Evolutionary conservation across 192 early-diverging fungal genomes (phyloP).

Genomic region (Entomortierella parvispora): DNA sequence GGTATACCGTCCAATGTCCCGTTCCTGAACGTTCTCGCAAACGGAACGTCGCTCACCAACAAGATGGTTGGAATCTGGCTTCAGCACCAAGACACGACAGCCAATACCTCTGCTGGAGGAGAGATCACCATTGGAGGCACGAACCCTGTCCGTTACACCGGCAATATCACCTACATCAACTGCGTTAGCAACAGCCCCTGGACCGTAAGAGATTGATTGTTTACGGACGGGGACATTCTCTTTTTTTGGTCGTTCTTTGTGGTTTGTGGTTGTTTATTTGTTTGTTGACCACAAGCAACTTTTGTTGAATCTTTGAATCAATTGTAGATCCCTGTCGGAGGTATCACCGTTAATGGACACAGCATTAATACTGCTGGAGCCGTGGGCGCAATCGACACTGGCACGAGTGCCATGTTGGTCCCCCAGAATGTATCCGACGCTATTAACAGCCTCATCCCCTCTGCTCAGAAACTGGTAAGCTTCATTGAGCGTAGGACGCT

Average conservation of each 20-base stretch:
- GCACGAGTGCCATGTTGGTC: slow-evolving; percentile 63
- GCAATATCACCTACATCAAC: slow-evolving; percentile 27
- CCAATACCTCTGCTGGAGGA: slow-evolving; percentile 10
- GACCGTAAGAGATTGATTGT: slow-evolving; percentile 14
- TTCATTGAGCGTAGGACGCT: no score
- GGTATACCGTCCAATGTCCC: neutral
- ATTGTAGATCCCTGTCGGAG: slow-evolving; percentile 31
- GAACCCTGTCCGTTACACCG: slow-evolving; percentile 14
- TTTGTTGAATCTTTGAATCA: no score
- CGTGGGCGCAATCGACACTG: slow-evolving; percentile 62
- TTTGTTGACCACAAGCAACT: no score
- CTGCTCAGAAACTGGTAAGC: slow-evolving; percentile 23
- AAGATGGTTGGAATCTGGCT: slow-evolving; percentile 28
- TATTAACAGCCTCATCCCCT: slow-evolving; percentile 57
- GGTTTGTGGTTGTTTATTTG: neutral
- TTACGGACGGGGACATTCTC: neutral
- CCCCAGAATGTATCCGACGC: slow-evolving; percentile 40
- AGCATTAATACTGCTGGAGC: neutral
- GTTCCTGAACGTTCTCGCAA: slow-evolving; percentile 29
- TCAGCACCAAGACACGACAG: no score
- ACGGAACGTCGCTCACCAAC: slow-evolving; percentile 10
- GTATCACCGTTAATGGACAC: slow-evolving; percentile 25
- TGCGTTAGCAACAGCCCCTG: slow-evolving; percentile 19
- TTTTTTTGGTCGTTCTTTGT: neutral
- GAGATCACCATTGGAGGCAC: slow-evolving; percentile 47